phyloP scores from a whole-genome alignment of 257 asterid species.

The Solanum virginianum region DNA sequence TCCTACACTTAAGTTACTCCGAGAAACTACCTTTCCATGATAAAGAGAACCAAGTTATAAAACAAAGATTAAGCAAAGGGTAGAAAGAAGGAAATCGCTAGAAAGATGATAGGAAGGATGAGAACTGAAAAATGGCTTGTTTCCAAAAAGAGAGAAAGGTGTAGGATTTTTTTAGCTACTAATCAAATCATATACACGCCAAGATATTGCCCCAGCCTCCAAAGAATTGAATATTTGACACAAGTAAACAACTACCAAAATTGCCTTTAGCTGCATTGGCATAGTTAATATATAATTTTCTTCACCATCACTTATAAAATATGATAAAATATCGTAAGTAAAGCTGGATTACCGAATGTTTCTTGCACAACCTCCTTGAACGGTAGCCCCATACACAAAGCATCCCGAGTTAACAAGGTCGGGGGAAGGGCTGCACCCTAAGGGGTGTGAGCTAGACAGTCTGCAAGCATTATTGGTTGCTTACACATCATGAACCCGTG shows the following conservation, averaged over 20 bases:
- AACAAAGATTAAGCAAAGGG: not conserved
- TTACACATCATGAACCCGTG: too few species aligned
- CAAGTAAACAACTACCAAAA: not conserved
- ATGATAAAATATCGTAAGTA: not conserved
- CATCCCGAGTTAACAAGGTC: too few species aligned
- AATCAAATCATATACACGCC: not conserved
- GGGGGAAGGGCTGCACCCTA: too few species aligned
- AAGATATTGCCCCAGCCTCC: not conserved
- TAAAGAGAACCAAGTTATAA: not conserved
- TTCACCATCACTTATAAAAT: not conserved
- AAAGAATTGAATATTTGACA: not conserved
- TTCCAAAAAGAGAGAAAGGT: not conserved
- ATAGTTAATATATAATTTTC: not conserved
- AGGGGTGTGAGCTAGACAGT: too few species aligned
- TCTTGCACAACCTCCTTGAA: not conserved
- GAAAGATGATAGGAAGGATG: not conserved
- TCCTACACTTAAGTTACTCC: not conserved
- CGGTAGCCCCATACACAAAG: too few species aligned
- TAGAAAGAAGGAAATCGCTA: not conserved
- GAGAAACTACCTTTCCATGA: not conserved
- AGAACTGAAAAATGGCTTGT: not conserved
- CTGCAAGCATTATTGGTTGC: too few species aligned
- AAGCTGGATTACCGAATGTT: not conserved
- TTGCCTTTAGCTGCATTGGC: not conserved
- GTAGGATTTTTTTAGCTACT: too few species aligned